Evolutionary conservation across 805 yeast species (phyloP).

Genomic region (Saturnispora gosingensis): DNA sequence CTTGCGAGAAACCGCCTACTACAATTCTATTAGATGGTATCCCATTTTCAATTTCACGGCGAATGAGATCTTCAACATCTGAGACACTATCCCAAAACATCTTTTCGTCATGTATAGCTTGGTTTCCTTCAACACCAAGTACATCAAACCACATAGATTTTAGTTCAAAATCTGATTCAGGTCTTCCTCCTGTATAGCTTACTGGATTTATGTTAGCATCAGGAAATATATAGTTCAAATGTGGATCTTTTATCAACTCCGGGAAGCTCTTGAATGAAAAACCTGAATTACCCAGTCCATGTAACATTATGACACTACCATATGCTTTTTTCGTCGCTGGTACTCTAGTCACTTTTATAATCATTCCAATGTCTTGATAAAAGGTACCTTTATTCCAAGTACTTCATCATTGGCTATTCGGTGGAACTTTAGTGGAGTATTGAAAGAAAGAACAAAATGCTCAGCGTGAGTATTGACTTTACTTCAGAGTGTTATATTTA

Average conservation of each 20-base stretch:
- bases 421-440: not conserved
- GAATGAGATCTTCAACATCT: slow-evolving; percentile 35
- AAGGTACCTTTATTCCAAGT: not conserved
- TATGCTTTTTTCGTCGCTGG: not conserved
- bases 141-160: slow-evolving; percentile 92
- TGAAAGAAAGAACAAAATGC: not conserved
- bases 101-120: slow-evolving; percentile 38
- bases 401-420: not conserved
- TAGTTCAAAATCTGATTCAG: slow-evolving; percentile 49
- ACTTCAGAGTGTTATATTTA: not conserved
- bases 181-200: slow-evolving; percentile 11
- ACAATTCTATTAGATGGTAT: slow-evolving; percentile 58
- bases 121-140: slow-evolving; percentile 36
- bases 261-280: slow-evolving; percentile 67
- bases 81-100: slow-evolving; percentile 48
- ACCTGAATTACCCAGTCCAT: slow-evolving; percentile 89
- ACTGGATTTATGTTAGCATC: slow-evolving; percentile 71
- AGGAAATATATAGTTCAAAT: slow-evolving; percentile 74
- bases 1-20: slow-evolving; percentile 96
- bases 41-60: slow-evolving; percentile 44
- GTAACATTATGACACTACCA: slow-evolving; percentile 55
- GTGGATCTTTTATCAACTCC: slow-evolving; percentile 35
- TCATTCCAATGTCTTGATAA: not conserved
- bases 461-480: not conserved
- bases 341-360: slow-evolving; percentile 2